These are phyloP conservation scores for Drechslerella dactyloides DNA, from an alignment of 2,329 filamentous ascomycete species.

Conservation along the genomic window DNA sequence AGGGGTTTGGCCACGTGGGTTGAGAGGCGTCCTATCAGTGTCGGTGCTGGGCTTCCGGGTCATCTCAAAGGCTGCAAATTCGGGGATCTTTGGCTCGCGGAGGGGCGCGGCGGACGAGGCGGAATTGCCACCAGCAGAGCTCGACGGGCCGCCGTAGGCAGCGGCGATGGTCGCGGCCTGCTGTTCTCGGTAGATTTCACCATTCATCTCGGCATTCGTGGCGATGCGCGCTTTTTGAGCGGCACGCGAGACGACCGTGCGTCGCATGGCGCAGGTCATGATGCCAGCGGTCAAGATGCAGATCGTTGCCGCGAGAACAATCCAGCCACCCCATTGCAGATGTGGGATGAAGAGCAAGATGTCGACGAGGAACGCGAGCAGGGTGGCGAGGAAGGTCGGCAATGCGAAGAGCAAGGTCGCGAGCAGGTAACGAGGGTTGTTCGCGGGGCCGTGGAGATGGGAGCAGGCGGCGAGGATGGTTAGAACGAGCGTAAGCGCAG, in stretches of 20 bases:
- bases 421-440: constrained; percentile 87
- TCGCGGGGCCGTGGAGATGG: constrained; percentile 84
- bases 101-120: constrained; percentile 10
- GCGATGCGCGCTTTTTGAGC: constrained; percentile 89
- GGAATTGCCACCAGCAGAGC: constrained; percentile 7
- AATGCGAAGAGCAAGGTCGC: constrained; percentile 84
- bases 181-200: constrained; percentile 64
- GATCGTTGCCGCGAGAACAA: constrained; percentile 87
- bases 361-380: constrained; percentile 90
- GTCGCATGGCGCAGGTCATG: constrained; percentile 91
- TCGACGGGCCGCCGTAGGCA: constrained; percentile 22
- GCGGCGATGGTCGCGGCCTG: constrained; percentile 34
- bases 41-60: constrained; percentile 46
- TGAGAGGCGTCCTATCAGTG: constrained; percentile 54
- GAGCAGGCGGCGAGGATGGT: constrained; percentile 78
- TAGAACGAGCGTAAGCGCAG: constrained; percentile 82
- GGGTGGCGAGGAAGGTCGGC: constrained; percentile 79
- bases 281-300: constrained; percentile 81
- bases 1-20: constrained; percentile 48
- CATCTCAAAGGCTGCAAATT: constrained; percentile 55
- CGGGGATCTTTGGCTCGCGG: constrained; percentile 53
- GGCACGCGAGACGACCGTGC: constrained; percentile 88
- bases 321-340: constrained; percentile 89
- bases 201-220: constrained; percentile 96
- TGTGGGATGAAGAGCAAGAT: constrained; percentile 94